These are phyloP conservation scores for Chaetomiaceae sp. DNA, from an alignment of 2,329 filamentous ascomycete genomes.

Conservation along the genomic window DNA sequence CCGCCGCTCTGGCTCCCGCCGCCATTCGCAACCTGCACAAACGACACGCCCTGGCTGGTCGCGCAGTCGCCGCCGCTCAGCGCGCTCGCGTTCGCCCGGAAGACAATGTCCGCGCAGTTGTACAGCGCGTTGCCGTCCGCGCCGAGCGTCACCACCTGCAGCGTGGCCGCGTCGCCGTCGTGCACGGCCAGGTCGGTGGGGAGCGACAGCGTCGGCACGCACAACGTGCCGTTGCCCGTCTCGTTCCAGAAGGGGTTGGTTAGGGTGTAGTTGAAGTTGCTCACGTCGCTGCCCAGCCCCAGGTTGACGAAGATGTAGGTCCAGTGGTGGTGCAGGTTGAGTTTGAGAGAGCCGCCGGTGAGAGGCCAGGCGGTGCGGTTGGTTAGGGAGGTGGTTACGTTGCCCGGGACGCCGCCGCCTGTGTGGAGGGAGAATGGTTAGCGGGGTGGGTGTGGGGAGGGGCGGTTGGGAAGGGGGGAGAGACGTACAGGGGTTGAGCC, in stretches of 20 bases:
- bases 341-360: conserved; percentile 41
- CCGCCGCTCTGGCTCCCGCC: conserved; percentile 24
- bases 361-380: conserved; percentile 45
- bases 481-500: conserved; percentile 43
- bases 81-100: conserved; percentile 46
- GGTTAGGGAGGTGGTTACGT: conserved; percentile 35
- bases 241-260: conserved; percentile 53
- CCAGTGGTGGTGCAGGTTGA: conserved; percentile 47
- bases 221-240: conserved; percentile 58
- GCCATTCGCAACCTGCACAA: conserved; percentile 27
- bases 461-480: background rate
- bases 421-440: background rate
- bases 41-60: conserved; percentile 50
- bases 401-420: conserved; percentile 43
- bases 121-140: conserved; percentile 57
- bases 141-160: conserved; percentile 64
- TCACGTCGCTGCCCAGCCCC: conserved; percentile 41
- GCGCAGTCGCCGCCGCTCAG: conserved; percentile 46
- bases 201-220: conserved; percentile 53
- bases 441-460: background rate
- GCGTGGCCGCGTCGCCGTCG: conserved; percentile 57
- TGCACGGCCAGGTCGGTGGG: conserved; percentile 44
- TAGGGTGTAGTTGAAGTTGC: conserved; percentile 64
- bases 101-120: conserved; percentile 69
- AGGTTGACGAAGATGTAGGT: conserved; percentile 50